Evolutionary conservation across 2,329 filamentous ascomycete species (phyloP).

Genomic region (Atkinsonella hypoxylon): DNA sequence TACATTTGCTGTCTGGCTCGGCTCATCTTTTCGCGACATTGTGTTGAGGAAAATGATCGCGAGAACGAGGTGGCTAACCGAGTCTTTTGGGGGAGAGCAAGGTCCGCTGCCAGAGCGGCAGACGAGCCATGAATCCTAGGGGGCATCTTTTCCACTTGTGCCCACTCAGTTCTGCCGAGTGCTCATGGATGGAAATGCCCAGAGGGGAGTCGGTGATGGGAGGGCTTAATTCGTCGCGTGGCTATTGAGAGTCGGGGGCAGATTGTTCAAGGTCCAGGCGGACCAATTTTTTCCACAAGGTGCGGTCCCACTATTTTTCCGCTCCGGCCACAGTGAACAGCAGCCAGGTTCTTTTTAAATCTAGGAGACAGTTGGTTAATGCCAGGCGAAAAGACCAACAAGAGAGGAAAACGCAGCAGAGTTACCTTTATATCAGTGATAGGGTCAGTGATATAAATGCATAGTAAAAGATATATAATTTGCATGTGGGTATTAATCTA

Average conservation of each 20-base stretch:
- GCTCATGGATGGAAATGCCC: background rate
- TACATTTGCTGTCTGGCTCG: constrained; percentile 25
- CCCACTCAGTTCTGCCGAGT: background rate
- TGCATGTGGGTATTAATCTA: background rate
- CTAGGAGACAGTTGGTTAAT: too few species aligned
- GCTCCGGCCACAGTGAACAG: background rate
- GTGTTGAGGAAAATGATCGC: constrained; percentile 28
- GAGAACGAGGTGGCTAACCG: constrained; percentile 7
- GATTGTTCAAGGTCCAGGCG: too few species aligned
- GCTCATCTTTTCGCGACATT: constrained; percentile 25
- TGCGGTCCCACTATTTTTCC: constrained; percentile 6
- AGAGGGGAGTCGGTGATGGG: background rate
- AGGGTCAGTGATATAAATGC: too few species aligned
- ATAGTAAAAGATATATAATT: too few species aligned
- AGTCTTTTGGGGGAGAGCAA: constrained; percentile 2
- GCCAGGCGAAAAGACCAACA: too few species aligned
- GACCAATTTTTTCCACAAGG: background rate
- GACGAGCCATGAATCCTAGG: constrained; percentile 15
- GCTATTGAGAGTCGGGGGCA: background rate
- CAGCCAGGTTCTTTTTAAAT: too few species aligned
- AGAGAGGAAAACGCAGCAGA: too few species aligned
- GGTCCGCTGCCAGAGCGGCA: constrained; percentile 14
- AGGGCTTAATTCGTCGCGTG: background rate
- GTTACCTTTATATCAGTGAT: too few species aligned
- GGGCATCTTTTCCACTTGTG: constrained; percentile 3